Evolutionary conservation across 768 basidiomycete species (phyloP).

Genomic region (Russula brevipes): DNA sequence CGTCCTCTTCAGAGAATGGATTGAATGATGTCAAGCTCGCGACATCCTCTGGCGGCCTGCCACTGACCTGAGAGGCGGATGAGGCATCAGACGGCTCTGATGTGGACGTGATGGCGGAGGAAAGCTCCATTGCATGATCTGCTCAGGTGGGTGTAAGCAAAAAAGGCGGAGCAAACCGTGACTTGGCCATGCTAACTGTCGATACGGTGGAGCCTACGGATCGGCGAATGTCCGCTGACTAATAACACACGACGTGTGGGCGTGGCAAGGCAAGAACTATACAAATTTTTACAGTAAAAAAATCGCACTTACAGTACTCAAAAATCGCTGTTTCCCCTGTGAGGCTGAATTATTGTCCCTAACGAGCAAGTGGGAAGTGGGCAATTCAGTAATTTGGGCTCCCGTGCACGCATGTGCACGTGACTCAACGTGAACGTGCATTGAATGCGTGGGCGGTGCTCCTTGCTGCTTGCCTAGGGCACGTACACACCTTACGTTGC

Average conservation of each 20-base stretch:
- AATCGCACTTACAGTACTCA: too few species aligned
- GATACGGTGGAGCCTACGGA: background rate
- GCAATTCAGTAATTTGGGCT: background rate
- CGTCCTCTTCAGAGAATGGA: conserved; percentile 90
- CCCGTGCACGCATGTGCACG: conserved; percentile 1
- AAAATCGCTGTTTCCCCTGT: background rate
- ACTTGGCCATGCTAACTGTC: background rate
- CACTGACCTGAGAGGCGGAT: conserved; percentile 59
- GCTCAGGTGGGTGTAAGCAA: background rate
- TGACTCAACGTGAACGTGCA: background rate
- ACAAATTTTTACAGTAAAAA: background rate
- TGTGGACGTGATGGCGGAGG: conserved; percentile 16
- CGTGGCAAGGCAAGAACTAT: background rate
- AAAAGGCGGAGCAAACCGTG: background rate
- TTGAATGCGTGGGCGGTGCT: too few species aligned
- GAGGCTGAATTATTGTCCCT: background rate
- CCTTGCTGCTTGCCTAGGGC: background rate
- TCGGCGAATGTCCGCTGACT: conserved; percentile 6
- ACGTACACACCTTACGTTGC: background rate
- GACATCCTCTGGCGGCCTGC: conserved; percentile 54
- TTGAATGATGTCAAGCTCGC: conserved; percentile 81
- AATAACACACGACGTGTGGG: background rate
- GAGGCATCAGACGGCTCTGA: conserved; percentile 39
- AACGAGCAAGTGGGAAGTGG: background rate
- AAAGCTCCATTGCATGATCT: conserved; percentile 19